phyloP scores from a whole-genome alignment of 371 early-diverging fungal genomes.

The Entomophthora muscae region DNA sequence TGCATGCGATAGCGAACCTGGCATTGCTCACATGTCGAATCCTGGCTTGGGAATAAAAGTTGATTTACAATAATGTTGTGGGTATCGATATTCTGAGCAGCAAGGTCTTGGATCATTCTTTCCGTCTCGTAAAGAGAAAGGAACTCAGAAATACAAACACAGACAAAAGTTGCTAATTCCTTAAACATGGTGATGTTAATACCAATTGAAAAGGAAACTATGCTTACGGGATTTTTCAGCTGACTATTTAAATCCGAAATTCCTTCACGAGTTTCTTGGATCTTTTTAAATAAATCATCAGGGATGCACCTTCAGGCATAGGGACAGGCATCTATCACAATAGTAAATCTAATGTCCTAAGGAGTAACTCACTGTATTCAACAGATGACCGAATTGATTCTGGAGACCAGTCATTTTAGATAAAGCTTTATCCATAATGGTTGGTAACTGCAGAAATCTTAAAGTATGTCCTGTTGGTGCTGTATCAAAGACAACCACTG shows the following conservation, averaged over 20 bases:
- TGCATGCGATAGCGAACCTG: slow-evolving; percentile 92
- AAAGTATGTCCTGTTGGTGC: slow-evolving; percentile 99
- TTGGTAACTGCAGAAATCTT: slow-evolving; percentile 94
- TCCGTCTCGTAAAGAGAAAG: slow-evolving; percentile 97
- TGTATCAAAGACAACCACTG: slow-evolving; percentile 95
- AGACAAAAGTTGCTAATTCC: slow-evolving; percentile 94
- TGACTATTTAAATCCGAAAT: slow-evolving; percentile 94
- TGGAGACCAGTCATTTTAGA: slow-evolving; percentile 83
- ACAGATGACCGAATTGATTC: slow-evolving; percentile 87
- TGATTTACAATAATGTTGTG: slow-evolving; percentile 99
- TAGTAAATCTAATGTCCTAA: slow-evolving; percentile 6
- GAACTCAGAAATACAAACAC: slow-evolving; percentile 97
- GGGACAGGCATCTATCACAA: slow-evolving; percentile 64
- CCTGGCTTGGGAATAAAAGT: slow-evolving; percentile 80
- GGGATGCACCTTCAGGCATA: slow-evolving; percentile 81
- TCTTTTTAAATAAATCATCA: slow-evolving; percentile 87
- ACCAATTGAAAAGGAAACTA: not conserved
- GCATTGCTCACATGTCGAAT: slow-evolving; percentile 89
- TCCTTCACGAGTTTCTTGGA: slow-evolving; percentile 82
- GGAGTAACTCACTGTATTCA: slow-evolving; percentile 43
- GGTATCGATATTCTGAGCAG: slow-evolving; percentile 89
- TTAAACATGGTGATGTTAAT: slow-evolving; percentile 14
- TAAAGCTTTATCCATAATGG: slow-evolving; percentile 88
- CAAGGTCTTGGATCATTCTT: slow-evolving; percentile 96
- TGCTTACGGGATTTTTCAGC: slow-evolving; percentile 80